Base-by-base conservation (phyloP, 1,284 basidiomycete genomes). In the Trichosporon ovoides region DNA sequence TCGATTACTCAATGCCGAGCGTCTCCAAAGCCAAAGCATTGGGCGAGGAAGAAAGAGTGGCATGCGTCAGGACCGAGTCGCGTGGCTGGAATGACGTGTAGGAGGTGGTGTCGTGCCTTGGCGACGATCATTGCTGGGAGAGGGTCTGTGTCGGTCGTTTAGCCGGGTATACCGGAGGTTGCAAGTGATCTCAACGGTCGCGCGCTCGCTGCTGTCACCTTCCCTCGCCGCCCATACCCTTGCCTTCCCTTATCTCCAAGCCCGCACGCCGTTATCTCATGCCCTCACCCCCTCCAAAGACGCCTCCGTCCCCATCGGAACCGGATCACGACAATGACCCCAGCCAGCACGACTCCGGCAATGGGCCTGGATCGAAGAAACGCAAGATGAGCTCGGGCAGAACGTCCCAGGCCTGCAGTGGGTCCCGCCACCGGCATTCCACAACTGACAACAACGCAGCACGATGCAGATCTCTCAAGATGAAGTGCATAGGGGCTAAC, bases 331-430 rank as follows among this genome's bases (percentile, higher is more conserved):
- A 46, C 13, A 20, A 46, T 14, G 40, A 46, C 22, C 20, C 40
- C 6, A 22, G 28, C 24, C 28, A 48, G 3, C 12, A 18, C 43
- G 5, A 22, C 4, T 3, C 3, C 10, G 18, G 4, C 43, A 48
- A 28, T 7, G 9, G 16, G 10, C 16, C 51, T 3, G n/a, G n/a
- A 10, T 28, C 4, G 37, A 65, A 65, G 51, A 58, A 55, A 43
- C 64, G 61, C 38, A 58, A 56, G 35, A 38, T 57, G n/a, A 59
- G 48, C 38, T 40, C 61, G 7, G 53, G 57, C 4, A 43, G 64
- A 19, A 65, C 64, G 9, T 61, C 59, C 7, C 61, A 65, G 50
- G 64, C 64, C 7, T 65, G 64, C 49, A 61, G 64, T 65, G 46
- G 40, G 64, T 62, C 1, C 2, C 20, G 38, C 4, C n/a, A 7